These are phyloP conservation scores for Sugiyamaella floridensis DNA, from an alignment of 805 yeast species.

Conservation along the genomic window DNA sequence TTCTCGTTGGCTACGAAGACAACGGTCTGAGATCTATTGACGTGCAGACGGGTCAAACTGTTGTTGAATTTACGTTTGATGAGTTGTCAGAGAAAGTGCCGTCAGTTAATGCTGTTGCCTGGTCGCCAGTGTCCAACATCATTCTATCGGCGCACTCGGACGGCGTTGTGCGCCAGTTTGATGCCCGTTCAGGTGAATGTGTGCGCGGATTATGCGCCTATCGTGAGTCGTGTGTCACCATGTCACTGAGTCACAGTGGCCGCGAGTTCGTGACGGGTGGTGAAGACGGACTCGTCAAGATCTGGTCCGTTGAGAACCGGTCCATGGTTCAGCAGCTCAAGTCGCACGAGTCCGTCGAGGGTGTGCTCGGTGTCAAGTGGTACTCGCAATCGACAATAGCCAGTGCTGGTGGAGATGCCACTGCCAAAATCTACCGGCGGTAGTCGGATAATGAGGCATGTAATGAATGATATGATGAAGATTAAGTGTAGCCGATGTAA, in stretches of 20 bases:
- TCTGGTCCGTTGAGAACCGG: slow-evolving; percentile 10
- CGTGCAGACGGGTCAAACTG: slow-evolving; percentile 13
- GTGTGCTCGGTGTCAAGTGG: slow-evolving; percentile 11
- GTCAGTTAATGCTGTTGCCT: neutral
- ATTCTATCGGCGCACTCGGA: slow-evolving; percentile 13
- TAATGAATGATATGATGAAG: neutral
- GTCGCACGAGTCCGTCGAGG: slow-evolving; percentile 3
- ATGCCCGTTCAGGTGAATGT: slow-evolving; percentile 8
- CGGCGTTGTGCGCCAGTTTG: slow-evolving; percentile 15
- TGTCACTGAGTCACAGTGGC: slow-evolving; percentile 7
- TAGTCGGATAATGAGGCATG: neutral
- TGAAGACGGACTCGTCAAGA: slow-evolving; percentile 12
- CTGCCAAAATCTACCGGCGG: slow-evolving; percentile 2
- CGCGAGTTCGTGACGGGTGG: slow-evolving; percentile 13
- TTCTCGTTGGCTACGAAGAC: slow-evolving; percentile 19
- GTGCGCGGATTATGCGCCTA: slow-evolving; percentile 4
- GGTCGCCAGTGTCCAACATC: slow-evolving; percentile 1
- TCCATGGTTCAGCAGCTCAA: slow-evolving; percentile 3
- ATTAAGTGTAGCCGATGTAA: too few relatives aligned
- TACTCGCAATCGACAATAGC: slow-evolving; percentile 1
- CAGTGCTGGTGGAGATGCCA: slow-evolving; percentile 8
- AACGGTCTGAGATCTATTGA: slow-evolving; percentile 15
- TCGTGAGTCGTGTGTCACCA: slow-evolving; percentile 3
- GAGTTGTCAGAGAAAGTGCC: neutral
- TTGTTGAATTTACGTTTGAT: slow-evolving; percentile 11